phyloP scores from a whole-genome alignment of 2,329 filamentous ascomycete genomes.

The Fusarium floridanum region DNA sequence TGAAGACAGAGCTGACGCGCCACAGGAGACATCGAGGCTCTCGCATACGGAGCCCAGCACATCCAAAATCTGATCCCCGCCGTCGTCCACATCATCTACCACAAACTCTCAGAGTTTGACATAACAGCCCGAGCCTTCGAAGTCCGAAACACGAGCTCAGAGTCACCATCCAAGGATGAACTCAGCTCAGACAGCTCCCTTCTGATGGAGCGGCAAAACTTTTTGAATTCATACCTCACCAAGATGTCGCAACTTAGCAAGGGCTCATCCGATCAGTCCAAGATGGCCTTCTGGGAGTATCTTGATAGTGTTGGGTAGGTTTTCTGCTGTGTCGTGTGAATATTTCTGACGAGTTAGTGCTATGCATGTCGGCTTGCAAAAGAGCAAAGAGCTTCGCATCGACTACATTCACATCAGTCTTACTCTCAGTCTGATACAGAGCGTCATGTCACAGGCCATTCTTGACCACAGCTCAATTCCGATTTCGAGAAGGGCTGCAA shows the following conservation, averaged over 20 bases:
- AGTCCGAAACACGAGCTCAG: slow-evolving; percentile 22
- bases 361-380: not conserved
- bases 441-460: not conserved
- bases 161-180: slow-evolving; percentile 6
- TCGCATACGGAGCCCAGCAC: slow-evolving; percentile 26
- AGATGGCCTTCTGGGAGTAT: slow-evolving; percentile 32
- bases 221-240: slow-evolving; percentile 24
- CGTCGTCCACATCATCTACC: slow-evolving; percentile 28
- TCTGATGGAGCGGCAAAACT: slow-evolving; percentile 14
- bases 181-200: slow-evolving; percentile 15
- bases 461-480: not conserved
- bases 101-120: slow-evolving; percentile 30
- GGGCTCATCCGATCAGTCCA: slow-evolving; percentile 24
- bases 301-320: slow-evolving; percentile 25
- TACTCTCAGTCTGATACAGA: not conserved
- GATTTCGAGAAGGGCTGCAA: not conserved
- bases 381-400: not conserved
- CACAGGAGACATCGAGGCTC: slow-evolving; percentile 22
- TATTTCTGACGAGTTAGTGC: not conserved
- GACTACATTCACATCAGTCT: not conserved
- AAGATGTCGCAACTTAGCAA: slow-evolving; percentile 26
- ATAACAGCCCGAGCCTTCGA: slow-evolving; percentile 29
- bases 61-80: slow-evolving; percentile 28
- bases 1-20: not conserved
- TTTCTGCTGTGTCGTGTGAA: not conserved